phyloP scores from a whole-genome alignment of 2,329 filamentous ascomycete species.

The Neospermospora avenae region DNA sequence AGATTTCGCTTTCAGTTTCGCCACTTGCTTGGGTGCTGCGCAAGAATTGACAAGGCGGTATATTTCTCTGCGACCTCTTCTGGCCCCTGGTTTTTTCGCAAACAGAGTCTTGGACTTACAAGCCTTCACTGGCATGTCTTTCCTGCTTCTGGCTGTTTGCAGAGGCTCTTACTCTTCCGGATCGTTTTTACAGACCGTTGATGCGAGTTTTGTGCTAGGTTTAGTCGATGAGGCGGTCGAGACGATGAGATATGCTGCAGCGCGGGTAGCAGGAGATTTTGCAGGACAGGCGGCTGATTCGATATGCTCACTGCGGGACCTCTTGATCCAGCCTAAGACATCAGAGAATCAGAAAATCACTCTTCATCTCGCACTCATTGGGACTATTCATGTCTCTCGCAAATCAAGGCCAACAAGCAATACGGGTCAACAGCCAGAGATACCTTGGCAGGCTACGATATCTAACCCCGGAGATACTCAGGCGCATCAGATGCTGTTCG shows the following conservation, averaged over 20 bases:
- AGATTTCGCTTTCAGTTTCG: slow-evolving; percentile 11
- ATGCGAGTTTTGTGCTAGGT: background rate
- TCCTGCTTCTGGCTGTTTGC: slow-evolving; percentile 3
- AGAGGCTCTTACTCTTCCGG: background rate
- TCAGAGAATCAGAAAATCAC: slow-evolving; percentile 6
- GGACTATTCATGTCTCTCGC: slow-evolving; percentile 10
- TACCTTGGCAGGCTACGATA: background rate
- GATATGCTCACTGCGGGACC: background rate
- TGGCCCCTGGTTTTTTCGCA: slow-evolving; percentile 9
- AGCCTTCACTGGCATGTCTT: slow-evolving; percentile 6
- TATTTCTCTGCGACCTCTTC: slow-evolving; percentile 4
- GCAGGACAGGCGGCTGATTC: slow-evolving; percentile 6
- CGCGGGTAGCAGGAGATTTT: slow-evolving; percentile 6
- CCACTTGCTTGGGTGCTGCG: slow-evolving; percentile 7
- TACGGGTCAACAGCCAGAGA: background rate
- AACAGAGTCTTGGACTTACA: slow-evolving; percentile 9
- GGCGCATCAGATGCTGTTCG: background rate
- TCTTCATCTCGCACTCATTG: slow-evolving; percentile 6
- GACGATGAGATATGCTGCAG: slow-evolving; percentile 2
- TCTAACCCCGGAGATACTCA: background rate
- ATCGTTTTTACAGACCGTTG: background rate
- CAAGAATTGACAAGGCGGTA: slow-evolving; percentile 9
- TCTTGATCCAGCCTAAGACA: slow-evolving; percentile 7
- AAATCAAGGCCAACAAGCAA: background rate
- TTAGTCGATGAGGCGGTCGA: slow-evolving; percentile 6